A percentile compares a stretch with the other conserved stretches of the same genome.
phyloP scores from a whole-genome alignment of 1,284 basidiomycete genomes.

The Cryptococcus wingfieldii region DNA sequence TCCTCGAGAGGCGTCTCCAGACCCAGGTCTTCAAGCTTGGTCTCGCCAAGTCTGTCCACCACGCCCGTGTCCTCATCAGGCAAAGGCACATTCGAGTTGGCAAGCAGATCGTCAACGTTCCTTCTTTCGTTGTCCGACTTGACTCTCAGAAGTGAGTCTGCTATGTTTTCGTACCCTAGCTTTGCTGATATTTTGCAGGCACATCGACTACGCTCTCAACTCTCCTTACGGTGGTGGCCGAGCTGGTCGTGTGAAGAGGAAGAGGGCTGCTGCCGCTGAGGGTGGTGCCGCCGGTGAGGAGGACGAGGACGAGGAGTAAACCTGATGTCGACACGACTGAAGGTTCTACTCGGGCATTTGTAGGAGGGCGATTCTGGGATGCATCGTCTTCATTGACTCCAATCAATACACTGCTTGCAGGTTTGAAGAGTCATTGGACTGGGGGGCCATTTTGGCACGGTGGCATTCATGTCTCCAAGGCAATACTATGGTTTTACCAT shows the following conservation, averaged over 20 bases:
- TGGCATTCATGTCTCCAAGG: neutral
- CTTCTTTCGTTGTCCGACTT: constrained; percentile 96
- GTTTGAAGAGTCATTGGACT: neutral
- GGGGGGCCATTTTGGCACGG: neutral
- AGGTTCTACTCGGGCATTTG: constrained; percentile 8
- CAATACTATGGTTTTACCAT: neutral
- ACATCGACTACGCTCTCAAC: constrained; percentile 98
- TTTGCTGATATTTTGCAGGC: constrained; percentile 46
- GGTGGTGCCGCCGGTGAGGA: constrained; percentile 87
- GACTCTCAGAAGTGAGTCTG: constrained; percentile 73
- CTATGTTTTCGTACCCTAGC: neutral
- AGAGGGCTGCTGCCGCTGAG: constrained; percentile 89
- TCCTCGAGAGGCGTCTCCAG: constrained; percentile 98
- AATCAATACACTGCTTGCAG: neutral
- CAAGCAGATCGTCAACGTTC: constrained; percentile 99
- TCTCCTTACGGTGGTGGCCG: constrained; percentile 97
- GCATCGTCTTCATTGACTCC: constrained; percentile 12
- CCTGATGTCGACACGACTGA: constrained; percentile 1
- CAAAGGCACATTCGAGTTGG: constrained; percentile 83
- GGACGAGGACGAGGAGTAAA: constrained; percentile 69
- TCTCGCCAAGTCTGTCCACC: constrained; percentile 97
- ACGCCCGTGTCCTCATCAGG: constrained; percentile 95
- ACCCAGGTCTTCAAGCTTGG: constrained; percentile 99
- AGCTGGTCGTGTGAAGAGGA: constrained; percentile 97
- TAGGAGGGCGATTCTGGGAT: constrained; percentile 12